Base-by-base conservation (phyloP, 768 basidiomycete genomes). In the Baorangia bicolor region DNA sequence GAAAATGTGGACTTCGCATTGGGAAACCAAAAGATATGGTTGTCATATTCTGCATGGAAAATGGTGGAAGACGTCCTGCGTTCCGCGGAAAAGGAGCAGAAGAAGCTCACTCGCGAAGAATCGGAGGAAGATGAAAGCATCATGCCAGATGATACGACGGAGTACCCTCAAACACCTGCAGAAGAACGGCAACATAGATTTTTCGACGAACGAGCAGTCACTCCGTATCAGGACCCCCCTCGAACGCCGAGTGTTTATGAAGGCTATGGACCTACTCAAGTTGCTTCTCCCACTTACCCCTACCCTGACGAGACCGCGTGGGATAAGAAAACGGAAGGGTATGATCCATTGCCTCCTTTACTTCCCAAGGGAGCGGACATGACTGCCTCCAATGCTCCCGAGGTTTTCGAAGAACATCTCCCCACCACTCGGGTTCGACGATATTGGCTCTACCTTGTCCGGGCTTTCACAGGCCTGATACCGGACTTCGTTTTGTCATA, bases 371-470 rank as follows among this genome's bases (percentile, higher is more conserved):
- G 65, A n/a, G 74, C 66, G 12, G 59, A 56, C 7, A 58, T 80
- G 56, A 59, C 78, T 31, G 73, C 76, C 31, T 74, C 73, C 45
- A 79, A 82, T 59, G 77, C 74, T 20, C 69, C 73, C 21, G 75
- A 75, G 16, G 67, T 77, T 2, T 78, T 82, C 2, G 86, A 86
- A 67, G 81, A 84, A 57, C 52, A 64, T 4, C 69, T 85, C 5
- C 81, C 85, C 4, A 81, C 82, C 12, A 84, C 78, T 31, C 72
- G 77, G 11, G 69, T 80, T 12, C 77, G 86, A 40, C 73, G 82
- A 48, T 79, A 81, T 69, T 87, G 86, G 86, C 71, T 87, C 7
- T 74, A 73, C 30, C 64, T 82, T 43, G 85, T 85, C 23, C 77
- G 81, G 79, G 23, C 74, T 5, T 59, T 73, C 40, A 87, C 86